A percentile compares a stretch with the other conserved stretches of the same genome.
These are phyloP conservation scores for Penicillium chermesinum DNA, from an alignment of 495 filamentous ascomycete genomes.

Conservation along the genomic window DNA sequence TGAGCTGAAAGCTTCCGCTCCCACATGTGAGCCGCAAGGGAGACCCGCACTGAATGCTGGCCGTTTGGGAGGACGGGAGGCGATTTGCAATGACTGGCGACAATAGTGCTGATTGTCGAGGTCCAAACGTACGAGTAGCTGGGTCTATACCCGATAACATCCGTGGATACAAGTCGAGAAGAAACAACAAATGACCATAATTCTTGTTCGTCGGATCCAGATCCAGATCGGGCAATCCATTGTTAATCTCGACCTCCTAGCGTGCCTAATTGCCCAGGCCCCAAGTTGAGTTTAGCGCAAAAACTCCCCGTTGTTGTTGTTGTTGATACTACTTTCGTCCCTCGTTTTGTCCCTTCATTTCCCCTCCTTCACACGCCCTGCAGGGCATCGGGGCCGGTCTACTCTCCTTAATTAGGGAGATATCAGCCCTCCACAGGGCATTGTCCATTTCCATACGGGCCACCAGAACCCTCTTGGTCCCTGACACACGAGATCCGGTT, in stretches of 20 bases:
- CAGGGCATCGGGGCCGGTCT: slow-evolving; percentile 3
- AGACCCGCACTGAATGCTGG: not conserved
- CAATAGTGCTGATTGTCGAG: no score
- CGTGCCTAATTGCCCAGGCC: slow-evolving; percentile 15
- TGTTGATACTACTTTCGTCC: slow-evolving; percentile 17
- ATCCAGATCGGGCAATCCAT: not conserved
- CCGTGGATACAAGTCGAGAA: no score
- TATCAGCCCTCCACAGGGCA: not conserved
- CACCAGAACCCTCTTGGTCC: not conserved
- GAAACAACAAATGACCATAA: no score
- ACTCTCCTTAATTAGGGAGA: slow-evolving; percentile 3
- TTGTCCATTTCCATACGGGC: not conserved
- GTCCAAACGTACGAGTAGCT: no score
- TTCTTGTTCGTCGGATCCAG: no score
- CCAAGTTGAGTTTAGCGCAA: slow-evolving; percentile 18
- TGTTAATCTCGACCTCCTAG: slow-evolving; percentile 19
- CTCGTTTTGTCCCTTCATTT: slow-evolving; percentile 17
- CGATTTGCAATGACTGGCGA: no score
- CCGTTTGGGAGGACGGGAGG: no score
- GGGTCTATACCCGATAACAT: no score
- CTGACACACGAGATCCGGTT: not conserved
- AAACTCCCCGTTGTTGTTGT: slow-evolving; percentile 21
- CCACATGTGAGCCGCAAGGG: slow-evolving; percentile 29
- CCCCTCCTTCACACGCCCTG: slow-evolving; percentile 16
- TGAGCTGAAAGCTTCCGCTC: not conserved